Percentiles rank a stretch among this genome's conserved stretches.
Conservation (phyloP, 176 grass and related monocot species). For the bread wheat (Triticum aestivum) region DNA sequence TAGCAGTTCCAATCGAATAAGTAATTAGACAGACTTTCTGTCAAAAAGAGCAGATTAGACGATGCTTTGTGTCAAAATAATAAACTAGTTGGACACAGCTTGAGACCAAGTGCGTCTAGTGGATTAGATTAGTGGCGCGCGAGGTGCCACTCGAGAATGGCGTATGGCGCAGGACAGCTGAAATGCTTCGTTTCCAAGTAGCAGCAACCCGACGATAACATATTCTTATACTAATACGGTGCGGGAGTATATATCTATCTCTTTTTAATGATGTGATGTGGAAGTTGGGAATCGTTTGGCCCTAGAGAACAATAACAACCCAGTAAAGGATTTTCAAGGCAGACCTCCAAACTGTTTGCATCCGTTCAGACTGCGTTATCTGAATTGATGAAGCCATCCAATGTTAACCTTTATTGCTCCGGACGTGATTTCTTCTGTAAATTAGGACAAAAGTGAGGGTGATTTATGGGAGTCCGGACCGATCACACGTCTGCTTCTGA, state of each 20-base stretch:
- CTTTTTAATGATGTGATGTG: background rate
- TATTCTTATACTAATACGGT: too few relatives aligned
- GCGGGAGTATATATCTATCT: too few relatives aligned
- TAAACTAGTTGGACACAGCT: background rate
- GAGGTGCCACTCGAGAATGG: background rate
- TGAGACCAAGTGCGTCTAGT: background rate
- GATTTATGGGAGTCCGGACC: too few relatives aligned
- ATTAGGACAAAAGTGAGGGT: too few relatives aligned
- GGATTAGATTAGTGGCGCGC: background rate
- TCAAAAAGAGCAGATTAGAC: too few relatives aligned
- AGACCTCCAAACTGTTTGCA: too few relatives aligned
- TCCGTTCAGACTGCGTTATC: too few relatives aligned
- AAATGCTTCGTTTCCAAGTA: background rate
- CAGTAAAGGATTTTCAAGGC: too few relatives aligned
- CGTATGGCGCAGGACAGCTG: conserved; percentile 23
- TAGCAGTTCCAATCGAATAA: background rate
- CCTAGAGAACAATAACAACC: background rate
- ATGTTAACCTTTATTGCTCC: too few relatives aligned
- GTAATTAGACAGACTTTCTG: background rate
- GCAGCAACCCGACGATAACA: background rate
- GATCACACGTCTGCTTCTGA: too few relatives aligned
- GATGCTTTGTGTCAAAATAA: background rate
- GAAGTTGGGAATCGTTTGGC: conserved; percentile 27
- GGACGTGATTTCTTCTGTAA: too few relatives aligned
- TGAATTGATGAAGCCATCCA: too few relatives aligned